A percentile compares a stretch with the other conserved stretches of the same genome.
These are phyloP conservation scores for Stephania cephalantha DNA, from an alignment of 164 flowering plant species.

Conservation along the genomic window DNA sequence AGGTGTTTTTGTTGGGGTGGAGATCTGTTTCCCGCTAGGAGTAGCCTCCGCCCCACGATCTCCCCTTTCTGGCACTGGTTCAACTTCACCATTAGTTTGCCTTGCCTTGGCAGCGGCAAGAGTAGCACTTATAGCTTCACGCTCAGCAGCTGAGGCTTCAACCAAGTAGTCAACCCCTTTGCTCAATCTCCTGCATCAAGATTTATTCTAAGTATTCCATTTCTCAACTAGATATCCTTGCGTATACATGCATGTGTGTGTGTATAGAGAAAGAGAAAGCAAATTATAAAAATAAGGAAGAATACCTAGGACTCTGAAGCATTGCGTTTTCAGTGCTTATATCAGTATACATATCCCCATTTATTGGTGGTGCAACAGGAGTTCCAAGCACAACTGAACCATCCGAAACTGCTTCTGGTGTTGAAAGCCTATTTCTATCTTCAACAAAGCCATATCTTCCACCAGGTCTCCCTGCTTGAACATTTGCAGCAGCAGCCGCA, in stretches of 20 bases:
- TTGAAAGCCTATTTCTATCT: slow-evolving; percentile 53
- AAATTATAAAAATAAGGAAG: not conserved
- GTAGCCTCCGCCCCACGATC: slow-evolving; percentile 94
- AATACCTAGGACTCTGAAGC: slow-evolving; percentile 72
- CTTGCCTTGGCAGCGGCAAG: slow-evolving; percentile 96
- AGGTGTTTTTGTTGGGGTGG: slow-evolving; percentile 52
- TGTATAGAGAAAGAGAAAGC: not conserved
- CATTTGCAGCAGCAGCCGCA: slow-evolving; percentile 67
- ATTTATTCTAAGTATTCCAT: slow-evolving; percentile 3
- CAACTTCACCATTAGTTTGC: slow-evolving; percentile 91
- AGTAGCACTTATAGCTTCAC: slow-evolving; percentile 94
- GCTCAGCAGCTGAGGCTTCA: slow-evolving; percentile 98
- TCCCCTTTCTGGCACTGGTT: slow-evolving; percentile 56
- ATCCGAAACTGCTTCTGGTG: slow-evolving; percentile 57
- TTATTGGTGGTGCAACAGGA: slow-evolving; percentile 95
- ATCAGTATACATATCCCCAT: slow-evolving; percentile 92
- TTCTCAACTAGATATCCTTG: not conserved
- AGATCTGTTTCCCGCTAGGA: slow-evolving; percentile 76
- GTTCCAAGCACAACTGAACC: slow-evolving; percentile 87
- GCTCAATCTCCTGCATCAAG: slow-evolving; percentile 54
- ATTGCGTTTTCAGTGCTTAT: slow-evolving; percentile 90
- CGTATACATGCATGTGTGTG: too few species aligned
- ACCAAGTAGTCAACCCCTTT: slow-evolving; percentile 97
- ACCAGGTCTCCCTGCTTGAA: slow-evolving; percentile 51
- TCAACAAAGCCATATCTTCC: slow-evolving; percentile 67